Percentiles rank a stretch among this genome's conserved stretches.
Evolutionary conservation across 106 monocot genomes (phyloP).

Genomic region (Phalaenopsis equestris): DNA sequence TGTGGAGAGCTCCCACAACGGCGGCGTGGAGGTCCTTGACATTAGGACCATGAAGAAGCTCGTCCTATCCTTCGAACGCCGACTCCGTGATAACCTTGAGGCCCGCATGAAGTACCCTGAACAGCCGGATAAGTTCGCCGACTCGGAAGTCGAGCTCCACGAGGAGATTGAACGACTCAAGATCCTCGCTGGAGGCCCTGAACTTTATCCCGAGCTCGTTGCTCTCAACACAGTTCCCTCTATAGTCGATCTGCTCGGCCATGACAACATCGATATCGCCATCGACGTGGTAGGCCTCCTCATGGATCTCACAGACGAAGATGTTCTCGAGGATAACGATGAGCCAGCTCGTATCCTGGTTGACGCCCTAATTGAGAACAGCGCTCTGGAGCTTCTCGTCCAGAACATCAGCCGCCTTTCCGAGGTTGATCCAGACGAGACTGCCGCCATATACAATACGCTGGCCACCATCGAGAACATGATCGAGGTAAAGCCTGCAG

Average conservation of each 20-base stretch:
- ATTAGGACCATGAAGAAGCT: conserved; percentile 67
- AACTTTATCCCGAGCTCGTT: conserved; percentile 87
- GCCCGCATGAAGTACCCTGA: conserved; percentile 87
- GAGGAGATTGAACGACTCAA: conserved; percentile 62
- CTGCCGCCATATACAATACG: conserved; percentile 68
- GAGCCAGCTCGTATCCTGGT: conserved; percentile 60
- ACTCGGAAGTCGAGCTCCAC: conserved; percentile 94
- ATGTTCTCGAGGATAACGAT: conserved; percentile 72
- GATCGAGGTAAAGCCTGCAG: conserved; percentile 67
- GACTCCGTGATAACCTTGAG: conserved; percentile 89
- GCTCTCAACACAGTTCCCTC: conserved; percentile 62
- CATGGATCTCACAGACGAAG: conserved; percentile 80
- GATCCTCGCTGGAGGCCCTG: conserved; percentile 75
- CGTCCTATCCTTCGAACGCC: conserved; percentile 92
- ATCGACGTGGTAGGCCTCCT: conserved; percentile 71
- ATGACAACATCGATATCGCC: conserved; percentile 86
- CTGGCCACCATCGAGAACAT: conserved; percentile 79
- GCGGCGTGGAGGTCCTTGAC: conserved; percentile 61
- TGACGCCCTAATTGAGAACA: conserved; percentile 76
- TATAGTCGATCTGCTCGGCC: conserved; percentile 59
- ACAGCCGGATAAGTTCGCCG: conserved; percentile 75
- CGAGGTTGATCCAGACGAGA: conserved; percentile 83
- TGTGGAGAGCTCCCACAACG: conserved; percentile 49
- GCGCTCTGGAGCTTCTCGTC: conserved; percentile 75
- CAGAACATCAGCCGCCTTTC: conserved; percentile 77